Evolutionary conservation across 2,329 filamentous ascomycete genomes (phyloP).

Genomic region (Diplodia intermedia): DNA sequence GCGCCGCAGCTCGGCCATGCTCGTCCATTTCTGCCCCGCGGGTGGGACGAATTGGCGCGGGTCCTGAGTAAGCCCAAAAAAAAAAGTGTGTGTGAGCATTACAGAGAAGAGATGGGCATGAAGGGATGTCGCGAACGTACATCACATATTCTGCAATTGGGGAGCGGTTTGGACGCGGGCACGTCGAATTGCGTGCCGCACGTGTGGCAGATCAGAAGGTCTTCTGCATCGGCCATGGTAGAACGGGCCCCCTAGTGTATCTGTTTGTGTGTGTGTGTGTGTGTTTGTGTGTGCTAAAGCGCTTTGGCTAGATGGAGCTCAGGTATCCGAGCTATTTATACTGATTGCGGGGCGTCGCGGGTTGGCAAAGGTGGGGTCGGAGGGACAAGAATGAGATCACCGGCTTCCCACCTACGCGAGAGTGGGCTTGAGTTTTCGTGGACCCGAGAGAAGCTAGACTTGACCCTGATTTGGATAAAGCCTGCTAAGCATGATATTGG

Average conservation of each 20-base stretch:
- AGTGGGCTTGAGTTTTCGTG: not conserved
- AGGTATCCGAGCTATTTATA: slow-evolving; percentile 1
- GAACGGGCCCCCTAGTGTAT: not conserved
- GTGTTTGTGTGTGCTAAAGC: too few species aligned
- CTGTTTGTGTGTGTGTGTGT: too few species aligned
- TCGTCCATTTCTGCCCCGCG: slow-evolving; percentile 70
- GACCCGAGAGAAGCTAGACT: too few species aligned
- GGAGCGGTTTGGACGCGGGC: slow-evolving; percentile 56
- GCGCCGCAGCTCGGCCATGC: slow-evolving; percentile 55
- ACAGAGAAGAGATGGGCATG: not conserved
- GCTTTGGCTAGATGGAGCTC: too few species aligned
- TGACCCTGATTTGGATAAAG: too few species aligned
- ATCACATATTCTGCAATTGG: slow-evolving; percentile 73
- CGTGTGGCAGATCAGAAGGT: slow-evolving; percentile 67
- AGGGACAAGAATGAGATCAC: slow-evolving; percentile 14
- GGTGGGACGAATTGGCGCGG: slow-evolving; percentile 73
- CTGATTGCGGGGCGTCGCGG: slow-evolving; percentile 13
- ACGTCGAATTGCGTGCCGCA: slow-evolving; percentile 75
- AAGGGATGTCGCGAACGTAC: slow-evolving; percentile 52
- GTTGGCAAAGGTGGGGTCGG: slow-evolving; percentile 23
- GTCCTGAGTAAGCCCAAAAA: slow-evolving; percentile 47
- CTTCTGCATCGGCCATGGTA: slow-evolving; percentile 26
- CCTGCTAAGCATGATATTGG: too few species aligned
- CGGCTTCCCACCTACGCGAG: slow-evolving; percentile 6
- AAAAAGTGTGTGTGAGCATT: not conserved